phyloP scores from a whole-genome alignment of 352 stramenopile species.

The Phytopythium aichiense region DNA sequence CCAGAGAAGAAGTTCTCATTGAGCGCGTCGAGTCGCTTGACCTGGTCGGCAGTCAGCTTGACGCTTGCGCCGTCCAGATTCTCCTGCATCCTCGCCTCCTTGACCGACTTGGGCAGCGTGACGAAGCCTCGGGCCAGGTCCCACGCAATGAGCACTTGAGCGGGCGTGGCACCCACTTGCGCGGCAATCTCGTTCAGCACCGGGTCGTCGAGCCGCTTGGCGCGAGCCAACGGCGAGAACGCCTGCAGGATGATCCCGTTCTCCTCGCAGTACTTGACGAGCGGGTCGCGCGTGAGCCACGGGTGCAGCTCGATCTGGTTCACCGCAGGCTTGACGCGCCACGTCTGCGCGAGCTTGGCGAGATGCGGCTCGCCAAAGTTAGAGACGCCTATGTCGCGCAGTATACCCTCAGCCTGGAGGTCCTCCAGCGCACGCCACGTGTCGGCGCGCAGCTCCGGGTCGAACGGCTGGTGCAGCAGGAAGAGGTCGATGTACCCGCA shows the following conservation, averaged over 20 bases:
- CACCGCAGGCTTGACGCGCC: slow-evolving; percentile 45
- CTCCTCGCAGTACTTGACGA: slow-evolving; percentile 50
- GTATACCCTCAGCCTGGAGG: slow-evolving; percentile 36
- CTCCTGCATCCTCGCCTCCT: slow-evolving; percentile 34
- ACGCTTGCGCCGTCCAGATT: slow-evolving; percentile 39
- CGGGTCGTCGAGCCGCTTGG: slow-evolving; percentile 34
- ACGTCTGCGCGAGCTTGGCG: slow-evolving; percentile 50
- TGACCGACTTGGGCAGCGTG: slow-evolving; percentile 47
- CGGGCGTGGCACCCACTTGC: slow-evolving; percentile 24
- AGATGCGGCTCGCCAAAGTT: slow-evolving; percentile 84
- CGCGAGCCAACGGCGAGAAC: slow-evolving; percentile 43
- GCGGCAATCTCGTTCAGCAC: slow-evolving; percentile 29
- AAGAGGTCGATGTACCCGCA: slow-evolving; percentile 78
- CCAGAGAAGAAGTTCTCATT: slow-evolving; percentile 33
- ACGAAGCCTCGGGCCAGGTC: slow-evolving; percentile 33
- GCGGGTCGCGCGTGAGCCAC: slow-evolving; percentile 44
- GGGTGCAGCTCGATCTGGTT: slow-evolving; percentile 79
- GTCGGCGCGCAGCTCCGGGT: slow-evolving; percentile 28
- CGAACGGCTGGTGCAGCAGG: slow-evolving; percentile 64
- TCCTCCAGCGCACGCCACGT: slow-evolving; percentile 41
- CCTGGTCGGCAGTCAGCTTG: slow-evolving; percentile 25
- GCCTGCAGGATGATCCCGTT: slow-evolving; percentile 39
- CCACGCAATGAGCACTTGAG: slow-evolving; percentile 50
- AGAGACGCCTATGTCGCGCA: slow-evolving; percentile 77
- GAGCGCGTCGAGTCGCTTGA: slow-evolving; percentile 28